Percentiles rank a stretch among this genome's conserved stretches.
Conservation (phyloP, 768 basidiomycete genomes). For the Boletus bicolor region DNA sequence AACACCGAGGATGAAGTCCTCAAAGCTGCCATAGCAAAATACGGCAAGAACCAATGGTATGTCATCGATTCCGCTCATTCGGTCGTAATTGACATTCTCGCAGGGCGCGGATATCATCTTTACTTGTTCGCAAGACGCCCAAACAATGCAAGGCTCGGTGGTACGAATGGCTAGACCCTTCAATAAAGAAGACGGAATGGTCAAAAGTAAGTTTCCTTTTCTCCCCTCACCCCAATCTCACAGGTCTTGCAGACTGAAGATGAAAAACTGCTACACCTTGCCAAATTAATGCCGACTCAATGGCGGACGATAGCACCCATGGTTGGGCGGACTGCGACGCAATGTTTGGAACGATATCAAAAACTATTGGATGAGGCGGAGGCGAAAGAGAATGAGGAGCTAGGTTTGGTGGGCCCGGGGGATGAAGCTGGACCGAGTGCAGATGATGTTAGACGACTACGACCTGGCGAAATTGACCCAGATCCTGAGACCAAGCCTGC, state of each 20-base stretch:
- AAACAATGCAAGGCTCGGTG: constrained; percentile 99
- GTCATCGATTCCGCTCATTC: constrained; percentile 1
- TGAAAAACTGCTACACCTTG: constrained; percentile 95
- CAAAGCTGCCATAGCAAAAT: constrained; percentile 98
- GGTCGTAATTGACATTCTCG: background rate
- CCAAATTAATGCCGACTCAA: constrained; percentile 99
- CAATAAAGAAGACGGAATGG: constrained; percentile 99
- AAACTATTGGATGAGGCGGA: constrained; percentile 97
- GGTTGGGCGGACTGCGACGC: constrained; percentile 95
- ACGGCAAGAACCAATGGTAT: constrained; percentile 94
- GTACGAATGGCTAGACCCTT: constrained; percentile 99
- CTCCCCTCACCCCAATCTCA: background rate
- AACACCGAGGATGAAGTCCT: constrained; percentile 98
- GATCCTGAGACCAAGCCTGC: constrained; percentile 99
- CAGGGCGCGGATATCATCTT: constrained; percentile 96
- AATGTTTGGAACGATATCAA: constrained; percentile 97
- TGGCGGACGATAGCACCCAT: constrained; percentile 99
- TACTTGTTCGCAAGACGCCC: constrained; percentile 96
- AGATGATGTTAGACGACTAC: constrained; percentile 85
- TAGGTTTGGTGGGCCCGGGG: constrained; percentile 84
- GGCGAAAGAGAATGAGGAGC: constrained; percentile 91
- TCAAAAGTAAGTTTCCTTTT: constrained; percentile 64
- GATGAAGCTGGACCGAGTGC: constrained; percentile 79
- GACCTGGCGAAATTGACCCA: constrained; percentile 97
- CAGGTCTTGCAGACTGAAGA: constrained; percentile 73